phyloP scores from a whole-genome alignment of 2,329 filamentous ascomycete genomes.

The Ascochyta fabae region DNA sequence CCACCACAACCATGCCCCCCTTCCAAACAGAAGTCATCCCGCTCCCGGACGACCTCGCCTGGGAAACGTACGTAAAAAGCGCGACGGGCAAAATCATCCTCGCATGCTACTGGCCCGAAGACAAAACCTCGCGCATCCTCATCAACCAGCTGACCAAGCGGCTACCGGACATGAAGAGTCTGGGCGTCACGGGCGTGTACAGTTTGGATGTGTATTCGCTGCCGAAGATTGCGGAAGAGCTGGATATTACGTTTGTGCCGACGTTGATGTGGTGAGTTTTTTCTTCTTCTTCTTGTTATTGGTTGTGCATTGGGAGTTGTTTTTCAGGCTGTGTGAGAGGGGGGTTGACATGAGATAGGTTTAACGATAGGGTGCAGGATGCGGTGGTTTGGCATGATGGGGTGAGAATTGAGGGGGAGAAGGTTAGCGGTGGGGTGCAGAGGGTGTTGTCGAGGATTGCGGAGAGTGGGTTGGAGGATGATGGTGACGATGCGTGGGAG shows the following conservation, averaged over 20 bases:
- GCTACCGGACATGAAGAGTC: conserved; percentile 20
- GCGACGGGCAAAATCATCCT: conserved; percentile 30
- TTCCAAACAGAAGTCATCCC: conserved; percentile 18
- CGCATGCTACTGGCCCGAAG: conserved; percentile 32
- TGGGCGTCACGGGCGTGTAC: conserved; percentile 28
- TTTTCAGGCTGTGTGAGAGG: background rate
- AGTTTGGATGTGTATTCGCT: conserved; percentile 34
- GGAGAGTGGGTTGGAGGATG: conserved; percentile 31
- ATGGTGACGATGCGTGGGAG: conserved; percentile 23
- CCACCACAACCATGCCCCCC: conserved; percentile 7
- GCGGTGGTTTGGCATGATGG: conserved; percentile 35
- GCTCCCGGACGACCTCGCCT: conserved; percentile 25
- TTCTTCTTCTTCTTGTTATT: background rate
- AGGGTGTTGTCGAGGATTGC: conserved; percentile 35
- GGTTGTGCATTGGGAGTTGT: background rate
- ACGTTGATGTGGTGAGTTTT: conserved; percentile 29
- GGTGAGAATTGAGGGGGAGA: conserved; percentile 31
- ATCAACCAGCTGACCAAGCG: conserved; percentile 22
- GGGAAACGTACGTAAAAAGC: conserved; percentile 22
- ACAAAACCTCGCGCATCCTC: conserved; percentile 25
- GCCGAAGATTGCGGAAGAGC: conserved; percentile 26
- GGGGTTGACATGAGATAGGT: conserved; percentile 7
- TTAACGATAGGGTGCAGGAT: conserved; percentile 29
- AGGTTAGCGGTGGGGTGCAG: conserved; percentile 30
- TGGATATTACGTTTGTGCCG: conserved; percentile 34